These are phyloP conservation scores for Ceratobasidium sp. DNA, from an alignment of 1,284 basidiomycete species.

Conservation along the genomic window DNA sequence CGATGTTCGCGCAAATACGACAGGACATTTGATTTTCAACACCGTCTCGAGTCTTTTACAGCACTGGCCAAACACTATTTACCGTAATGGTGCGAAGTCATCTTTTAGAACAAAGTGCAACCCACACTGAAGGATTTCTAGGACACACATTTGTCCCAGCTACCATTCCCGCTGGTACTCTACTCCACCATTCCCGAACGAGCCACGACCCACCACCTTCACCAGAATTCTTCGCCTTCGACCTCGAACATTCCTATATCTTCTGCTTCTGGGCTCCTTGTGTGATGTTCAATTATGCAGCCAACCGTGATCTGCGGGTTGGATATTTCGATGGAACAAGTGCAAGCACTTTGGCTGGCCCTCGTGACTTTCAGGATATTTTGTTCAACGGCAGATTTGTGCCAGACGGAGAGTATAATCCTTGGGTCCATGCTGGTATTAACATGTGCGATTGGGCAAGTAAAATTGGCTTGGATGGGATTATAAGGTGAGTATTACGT, in stretches of 20 bases:
- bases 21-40: slow-evolving; percentile 62
- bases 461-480: slow-evolving; percentile 58
- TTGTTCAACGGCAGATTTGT: slow-evolving; percentile 57
- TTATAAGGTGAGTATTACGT: slow-evolving; percentile 56
- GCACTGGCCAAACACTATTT: slow-evolving; percentile 67
- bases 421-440: slow-evolving; percentile 56
- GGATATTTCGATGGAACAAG: slow-evolving; percentile 64
- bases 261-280: slow-evolving; percentile 59
- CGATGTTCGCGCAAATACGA: slow-evolving; percentile 53
- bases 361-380: slow-evolving; percentile 63
- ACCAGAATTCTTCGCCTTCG: slow-evolving; percentile 61
- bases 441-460: slow-evolving; percentile 59
- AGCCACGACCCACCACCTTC: slow-evolving; percentile 53
- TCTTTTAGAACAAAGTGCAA: not conserved
- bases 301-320: slow-evolving; percentile 59
- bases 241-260: slow-evolving; percentile 62
- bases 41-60: slow-evolving; percentile 62
- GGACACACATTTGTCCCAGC: slow-evolving; percentile 62
- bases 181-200: slow-evolving; percentile 61
- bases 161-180: slow-evolving; percentile 59
- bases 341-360: slow-evolving; percentile 59
- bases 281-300: slow-evolving; percentile 57
- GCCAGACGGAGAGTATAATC: slow-evolving; percentile 50
- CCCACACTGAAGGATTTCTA: not conserved
- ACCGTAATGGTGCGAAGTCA: slow-evolving; percentile 60